Conservation (phyloP, 2,329 filamentous ascomycete species). For the Aspergillus sergii region DNA sequence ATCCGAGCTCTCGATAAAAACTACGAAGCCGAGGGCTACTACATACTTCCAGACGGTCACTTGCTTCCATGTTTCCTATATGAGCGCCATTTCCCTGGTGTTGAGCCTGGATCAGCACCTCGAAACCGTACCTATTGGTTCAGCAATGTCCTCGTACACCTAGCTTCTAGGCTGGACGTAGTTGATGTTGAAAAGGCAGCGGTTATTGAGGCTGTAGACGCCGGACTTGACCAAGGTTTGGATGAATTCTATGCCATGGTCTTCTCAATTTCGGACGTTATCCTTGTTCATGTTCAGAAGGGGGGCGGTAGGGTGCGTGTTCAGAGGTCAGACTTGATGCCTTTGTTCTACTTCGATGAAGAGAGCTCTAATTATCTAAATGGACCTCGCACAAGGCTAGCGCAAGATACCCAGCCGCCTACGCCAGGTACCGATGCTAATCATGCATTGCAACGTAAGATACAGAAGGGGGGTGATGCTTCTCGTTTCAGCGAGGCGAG, state of each 20-base stretch:
- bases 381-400: constrained; percentile 11
- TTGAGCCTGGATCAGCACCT: constrained; percentile 21
- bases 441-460: background rate
- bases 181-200: constrained; percentile 19
- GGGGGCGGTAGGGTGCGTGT: constrained; percentile 9
- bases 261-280: constrained; percentile 21
- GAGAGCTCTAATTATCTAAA: constrained; percentile 9
- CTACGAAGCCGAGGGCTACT: constrained; percentile 19
- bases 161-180: constrained; percentile 17
- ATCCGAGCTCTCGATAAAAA: constrained; percentile 7
- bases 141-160: constrained; percentile 16
- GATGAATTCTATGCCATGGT: constrained; percentile 20
- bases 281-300: constrained; percentile 17
- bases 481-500: background rate
- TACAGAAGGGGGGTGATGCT: background rate
- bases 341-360: constrained; percentile 17
- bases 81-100: constrained; percentile 18
- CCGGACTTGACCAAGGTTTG: constrained; percentile 16
- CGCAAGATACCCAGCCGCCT: background rate
- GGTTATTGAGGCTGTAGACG: constrained; percentile 15
- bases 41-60: constrained; percentile 6
- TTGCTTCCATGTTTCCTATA: constrained; percentile 19
- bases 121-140: constrained; percentile 18
- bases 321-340: constrained; percentile 14
- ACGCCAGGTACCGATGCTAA: background rate